A percentile compares a stretch with the other conserved stretches of the same genome.
phyloP scores from a whole-genome alignment of 2,329 filamentous ascomycete species.

The Pseudogymnoascus sp. region DNA sequence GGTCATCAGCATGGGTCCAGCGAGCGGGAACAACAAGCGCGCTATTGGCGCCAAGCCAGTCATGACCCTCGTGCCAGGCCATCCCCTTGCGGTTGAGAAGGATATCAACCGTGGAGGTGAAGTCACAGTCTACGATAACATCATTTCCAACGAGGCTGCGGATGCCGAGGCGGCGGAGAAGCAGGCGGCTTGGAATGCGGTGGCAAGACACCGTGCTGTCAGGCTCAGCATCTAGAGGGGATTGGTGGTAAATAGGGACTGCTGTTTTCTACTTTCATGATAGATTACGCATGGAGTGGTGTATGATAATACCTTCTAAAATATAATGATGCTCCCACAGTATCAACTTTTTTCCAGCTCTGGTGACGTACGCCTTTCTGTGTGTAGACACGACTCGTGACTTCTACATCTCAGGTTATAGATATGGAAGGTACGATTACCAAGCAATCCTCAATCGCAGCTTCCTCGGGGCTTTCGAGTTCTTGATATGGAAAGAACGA shows the following conservation, averaged over 20 bases:
- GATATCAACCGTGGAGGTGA: background rate
- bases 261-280: background rate
- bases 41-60: background rate
- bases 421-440: too few species aligned
- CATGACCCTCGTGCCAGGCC: background rate
- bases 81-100: background rate
- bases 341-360: background rate
- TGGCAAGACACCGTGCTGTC: background rate
- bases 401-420: background rate
- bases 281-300: conserved; percentile 1
- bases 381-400: background rate
- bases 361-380: background rate
- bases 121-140: background rate
- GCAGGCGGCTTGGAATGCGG: background rate
- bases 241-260: background rate
- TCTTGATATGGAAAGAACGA: too few species aligned
- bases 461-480: too few species aligned
- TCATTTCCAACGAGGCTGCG: background rate
- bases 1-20: background rate
- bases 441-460: too few species aligned
- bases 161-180: background rate
- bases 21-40: background rate
- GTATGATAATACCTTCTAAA: conserved; percentile 1
- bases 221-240: background rate
- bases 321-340: background rate